Conservation (phyloP, 257 asterid species). For the Solanum virginianum region DNA sequence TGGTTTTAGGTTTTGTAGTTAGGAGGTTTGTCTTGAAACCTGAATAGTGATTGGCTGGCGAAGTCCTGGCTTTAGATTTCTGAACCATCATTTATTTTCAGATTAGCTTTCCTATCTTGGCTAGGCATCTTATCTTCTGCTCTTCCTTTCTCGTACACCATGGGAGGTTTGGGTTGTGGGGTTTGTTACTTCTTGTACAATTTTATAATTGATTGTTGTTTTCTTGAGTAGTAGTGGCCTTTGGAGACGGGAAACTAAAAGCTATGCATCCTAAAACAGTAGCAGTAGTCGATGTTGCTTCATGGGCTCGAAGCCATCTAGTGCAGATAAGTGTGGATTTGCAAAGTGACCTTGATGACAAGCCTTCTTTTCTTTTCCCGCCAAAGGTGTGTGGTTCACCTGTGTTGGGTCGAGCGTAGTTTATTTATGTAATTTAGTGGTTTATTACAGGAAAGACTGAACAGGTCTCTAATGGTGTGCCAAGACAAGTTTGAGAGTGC, state of each 20-base stretch:
- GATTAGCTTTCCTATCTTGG: neutral
- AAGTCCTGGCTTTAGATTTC: neutral
- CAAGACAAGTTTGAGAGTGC: conserved; percentile 77
- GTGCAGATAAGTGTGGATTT: neutral
- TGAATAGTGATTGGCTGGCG: neutral
- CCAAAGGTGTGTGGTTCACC: neutral
- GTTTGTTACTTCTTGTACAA: neutral
- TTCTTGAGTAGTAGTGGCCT: neutral
- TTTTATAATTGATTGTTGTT: neutral
- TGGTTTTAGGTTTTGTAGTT: neutral
- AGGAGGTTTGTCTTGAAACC: neutral
- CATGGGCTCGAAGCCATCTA: neutral
- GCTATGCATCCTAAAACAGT: neutral
- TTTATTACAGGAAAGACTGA: conserved; percentile 48
- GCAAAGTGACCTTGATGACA: neutral
- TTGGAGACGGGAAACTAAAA: neutral
- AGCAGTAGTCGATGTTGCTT: neutral
- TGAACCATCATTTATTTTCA: neutral
- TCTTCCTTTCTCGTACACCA: neutral
- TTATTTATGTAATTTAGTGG: neutral
- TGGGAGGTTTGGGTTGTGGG: neutral
- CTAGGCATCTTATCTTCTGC: neutral
- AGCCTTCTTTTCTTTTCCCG: too few relatives aligned
- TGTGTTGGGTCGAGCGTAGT: neutral
- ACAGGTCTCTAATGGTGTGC: conserved; percentile 67